Conservation (phyloP, 2,329 filamentous ascomycete genomes). For the Sclerotinia nivalis region DNA sequence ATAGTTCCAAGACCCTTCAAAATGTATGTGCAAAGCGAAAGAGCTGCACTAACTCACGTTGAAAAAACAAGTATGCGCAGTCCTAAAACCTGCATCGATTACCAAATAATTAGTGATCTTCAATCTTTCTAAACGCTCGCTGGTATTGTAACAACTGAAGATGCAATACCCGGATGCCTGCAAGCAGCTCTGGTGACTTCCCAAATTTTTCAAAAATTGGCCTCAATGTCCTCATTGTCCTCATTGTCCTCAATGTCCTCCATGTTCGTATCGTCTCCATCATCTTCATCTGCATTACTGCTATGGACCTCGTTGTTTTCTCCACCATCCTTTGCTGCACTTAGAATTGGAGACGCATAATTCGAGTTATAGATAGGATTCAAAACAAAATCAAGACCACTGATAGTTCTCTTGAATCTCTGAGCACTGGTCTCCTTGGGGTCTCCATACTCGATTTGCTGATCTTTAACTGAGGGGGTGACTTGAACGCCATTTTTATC, state of each 20-base stretch:
- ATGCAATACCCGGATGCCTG: neutral
- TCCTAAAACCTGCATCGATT: no score
- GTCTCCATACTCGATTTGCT: constrained; percentile 50
- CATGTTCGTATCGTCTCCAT: neutral
- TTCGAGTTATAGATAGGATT: constrained; percentile 18
- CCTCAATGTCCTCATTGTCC: neutral
- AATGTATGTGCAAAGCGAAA: no score
- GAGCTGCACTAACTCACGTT: no score
- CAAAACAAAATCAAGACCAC: constrained; percentile 24
- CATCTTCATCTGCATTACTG: neutral
- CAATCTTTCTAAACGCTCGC: no score
- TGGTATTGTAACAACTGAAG: neutral
- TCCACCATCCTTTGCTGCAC: neutral
- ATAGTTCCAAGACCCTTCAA: no score
- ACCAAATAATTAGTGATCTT: no score
- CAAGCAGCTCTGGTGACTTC: neutral
- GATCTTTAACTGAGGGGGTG: constrained; percentile 57
- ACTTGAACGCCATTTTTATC: constrained; percentile 56
- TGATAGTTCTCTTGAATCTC: constrained; percentile 29
- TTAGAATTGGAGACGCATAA: constrained; percentile 13
- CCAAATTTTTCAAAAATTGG: neutral
- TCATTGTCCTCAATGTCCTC: neutral
- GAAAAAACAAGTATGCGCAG: no score
- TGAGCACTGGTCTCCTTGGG: constrained; percentile 33
- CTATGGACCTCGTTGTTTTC: neutral